phyloP scores from a whole-genome alignment of 1,284 basidiomycete species.

The Rhodotorula glutinis region DNA sequence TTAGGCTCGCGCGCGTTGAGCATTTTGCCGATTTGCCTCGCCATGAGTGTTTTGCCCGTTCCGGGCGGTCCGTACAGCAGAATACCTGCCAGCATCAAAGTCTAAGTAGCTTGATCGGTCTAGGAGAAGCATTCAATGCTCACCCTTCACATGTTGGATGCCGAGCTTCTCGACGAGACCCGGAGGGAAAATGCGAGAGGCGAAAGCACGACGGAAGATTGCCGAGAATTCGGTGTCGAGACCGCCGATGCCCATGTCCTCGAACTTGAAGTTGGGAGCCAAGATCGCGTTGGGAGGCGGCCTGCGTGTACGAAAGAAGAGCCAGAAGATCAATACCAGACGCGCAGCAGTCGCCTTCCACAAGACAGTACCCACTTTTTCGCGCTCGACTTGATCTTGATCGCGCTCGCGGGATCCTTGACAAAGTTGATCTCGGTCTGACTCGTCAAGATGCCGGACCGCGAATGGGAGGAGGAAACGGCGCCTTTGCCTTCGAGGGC shows the following conservation, averaged over 20 bases:
- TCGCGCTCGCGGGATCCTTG: conserved; percentile 72
- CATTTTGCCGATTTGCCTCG: conserved; percentile 99
- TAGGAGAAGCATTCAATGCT: conserved; percentile 19
- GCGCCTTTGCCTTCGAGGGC: conserved; percentile 57
- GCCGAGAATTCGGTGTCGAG: conserved; percentile 91
- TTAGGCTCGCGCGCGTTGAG: conserved; percentile 97
- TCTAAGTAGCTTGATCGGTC: too few relatives aligned
- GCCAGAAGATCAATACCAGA: too few relatives aligned
- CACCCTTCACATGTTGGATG: conserved; percentile 97
- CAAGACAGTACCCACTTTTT: conserved; percentile 65
- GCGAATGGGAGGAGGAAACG: not conserved
- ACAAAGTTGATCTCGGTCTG: conserved; percentile 86
- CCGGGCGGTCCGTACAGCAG: conserved; percentile 94
- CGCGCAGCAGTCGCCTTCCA: too few relatives aligned
- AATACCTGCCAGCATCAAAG: conserved; percentile 64
- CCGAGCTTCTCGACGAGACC: conserved; percentile 95
- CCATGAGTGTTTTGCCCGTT: conserved; percentile 98
- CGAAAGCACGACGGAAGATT: conserved; percentile 98
- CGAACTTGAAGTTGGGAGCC: conserved; percentile 98
- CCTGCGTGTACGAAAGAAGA: too few relatives aligned
- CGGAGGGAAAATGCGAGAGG: conserved; percentile 95
- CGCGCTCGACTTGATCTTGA: conserved; percentile 88
- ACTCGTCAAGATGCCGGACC: conserved; percentile 78
- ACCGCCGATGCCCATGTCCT: conserved; percentile 99
- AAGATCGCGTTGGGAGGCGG: conserved; percentile 92